Base-by-base conservation (phyloP, 208 protist genomes). In the Wallacemonas sp. region DNA sequence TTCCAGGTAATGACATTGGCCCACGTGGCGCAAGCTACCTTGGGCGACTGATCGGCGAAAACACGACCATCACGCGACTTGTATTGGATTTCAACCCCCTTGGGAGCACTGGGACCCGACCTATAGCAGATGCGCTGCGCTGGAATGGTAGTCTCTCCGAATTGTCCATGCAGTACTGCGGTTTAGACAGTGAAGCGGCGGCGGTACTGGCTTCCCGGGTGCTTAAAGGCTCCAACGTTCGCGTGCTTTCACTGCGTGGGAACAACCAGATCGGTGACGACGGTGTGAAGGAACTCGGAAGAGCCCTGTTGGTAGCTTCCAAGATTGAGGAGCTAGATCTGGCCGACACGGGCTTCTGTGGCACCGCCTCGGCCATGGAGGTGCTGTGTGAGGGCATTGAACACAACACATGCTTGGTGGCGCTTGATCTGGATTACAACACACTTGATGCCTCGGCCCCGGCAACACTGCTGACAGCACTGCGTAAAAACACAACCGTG, bases 131-230 rank as follows among this genome's bases (percentile, higher is more conserved):
- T 36, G 85, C 75, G 4, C 62, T 96, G 4, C 73, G 80, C n/a
- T 97, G 92, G 90, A 97, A 96, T 70, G 80, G 72, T 22, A 80
- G 79, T 6, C 28, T 97, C 17, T 56, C 69, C 14, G 44, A 77
- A 0, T 77, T 97, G 24, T 94, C 88, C 11, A 31, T 97, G 49
- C 77, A 97, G 58, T 90, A 95, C 66, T 96, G 90, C 68, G 64
- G 47, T 6, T 77, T 97, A 17, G 73, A 59, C 26, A 11, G 62
- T 1, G 44, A 41, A 19, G 88, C 86, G 14, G 88, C 79, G 1
- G 58, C 65, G 14, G 46, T 67, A n/a, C 64, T 94, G 1, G 82
- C 86, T 2, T 73, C 82, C 15, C 74, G 69, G 6, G 74, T 94
- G 17, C 70, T 97, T n/a, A 71, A 79, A 34, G 75, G 88, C 44